Evolutionary conservation across 1,284 basidiomycete species (phyloP).

Genomic region (Malassezia globosa): DNA sequence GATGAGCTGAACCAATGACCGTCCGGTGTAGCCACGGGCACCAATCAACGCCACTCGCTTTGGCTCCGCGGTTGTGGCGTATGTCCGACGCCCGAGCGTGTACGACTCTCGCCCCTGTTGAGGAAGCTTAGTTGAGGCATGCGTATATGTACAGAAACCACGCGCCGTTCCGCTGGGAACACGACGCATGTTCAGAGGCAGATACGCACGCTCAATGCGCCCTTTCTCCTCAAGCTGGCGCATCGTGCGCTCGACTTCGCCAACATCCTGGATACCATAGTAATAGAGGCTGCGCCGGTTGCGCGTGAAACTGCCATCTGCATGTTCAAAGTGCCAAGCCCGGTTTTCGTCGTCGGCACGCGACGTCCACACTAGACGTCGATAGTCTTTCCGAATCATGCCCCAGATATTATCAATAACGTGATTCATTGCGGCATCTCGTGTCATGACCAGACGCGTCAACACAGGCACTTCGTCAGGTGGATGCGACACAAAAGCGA

Average conservation of each 20-base stretch:
- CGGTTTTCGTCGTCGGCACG: constrained; percentile 89
- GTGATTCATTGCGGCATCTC: constrained; percentile 79
- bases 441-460: constrained; percentile 78
- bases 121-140: constrained; percentile 51
- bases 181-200: constrained; percentile 75
- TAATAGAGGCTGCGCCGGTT: constrained; percentile 86
- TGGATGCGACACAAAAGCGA: constrained; percentile 87
- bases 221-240: constrained; percentile 77
- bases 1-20: constrained; percentile 73
- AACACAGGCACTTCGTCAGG: constrained; percentile 78
- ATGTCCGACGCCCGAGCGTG: constrained; percentile 56
- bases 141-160: constrained; percentile 39
- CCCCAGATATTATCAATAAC: constrained; percentile 96
- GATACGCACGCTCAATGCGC: constrained; percentile 72
- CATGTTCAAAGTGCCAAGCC: constrained; percentile 96
- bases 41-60: constrained; percentile 92
- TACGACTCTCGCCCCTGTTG: constrained; percentile 1
- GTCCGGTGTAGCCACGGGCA: constrained; percentile 88
- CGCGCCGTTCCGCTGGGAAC: constrained; percentile 49
- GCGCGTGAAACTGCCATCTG: constrained; percentile 92
- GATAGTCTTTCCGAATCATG: constrained; percentile 87
- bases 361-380: constrained; percentile 89
- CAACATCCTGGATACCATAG: constrained; percentile 86
- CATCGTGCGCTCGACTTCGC: constrained; percentile 64
- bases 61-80: constrained; percentile 47